Evolutionary conservation across 305 asterid species (phyloP), one percentile per base, ranked within the genome.

Genomic region (Ruellia speciosa): DNA sequence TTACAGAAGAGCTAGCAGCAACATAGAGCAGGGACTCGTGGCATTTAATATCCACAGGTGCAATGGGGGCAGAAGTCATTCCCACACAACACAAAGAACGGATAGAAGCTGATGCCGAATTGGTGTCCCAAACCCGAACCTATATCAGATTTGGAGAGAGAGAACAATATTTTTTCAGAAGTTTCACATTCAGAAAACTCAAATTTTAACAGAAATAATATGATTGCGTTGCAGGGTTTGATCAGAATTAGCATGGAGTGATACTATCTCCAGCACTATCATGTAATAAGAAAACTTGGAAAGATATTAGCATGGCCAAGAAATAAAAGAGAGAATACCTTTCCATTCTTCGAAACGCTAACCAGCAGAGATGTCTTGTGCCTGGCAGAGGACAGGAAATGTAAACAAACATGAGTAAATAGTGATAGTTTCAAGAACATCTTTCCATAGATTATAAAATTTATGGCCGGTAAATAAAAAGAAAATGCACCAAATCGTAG

Each of bases 1-100:
- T 62, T 19, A 89, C 77, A 16, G 90, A 86, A 55, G 84, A 76
- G 33, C 86, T 84, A 62, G 90, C 75, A 40, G 87, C 95, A 66
- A 79, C 68, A 59, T 89, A 82, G 62, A 89, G 56, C 72, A 86
- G 61, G 0, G 95, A 82, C 50, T 81, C 97, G 18, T 86, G 82
- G 73, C 86, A 79, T 71, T 75, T 89, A 87, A 89, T 74, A 20
- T 78, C 86, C 68, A 84, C 80, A 9, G 94, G 93, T 41, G 75
- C 59, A 12, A 72, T 70, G 48, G 78, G 78, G 52, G 79, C 65
- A 58, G 75, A 60, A 48, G 81, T 58, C 88, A 60, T 84, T 64
- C 94, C 95, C 60, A 82, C 94, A 76, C 88, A 86, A 67, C 92
- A 79, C 24, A 85, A 79, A 69, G 90, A 72, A 66, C 87, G 89